Conservation (phyloP, 176 grass and related monocot species). For the Musa troglodytarum region DNA sequence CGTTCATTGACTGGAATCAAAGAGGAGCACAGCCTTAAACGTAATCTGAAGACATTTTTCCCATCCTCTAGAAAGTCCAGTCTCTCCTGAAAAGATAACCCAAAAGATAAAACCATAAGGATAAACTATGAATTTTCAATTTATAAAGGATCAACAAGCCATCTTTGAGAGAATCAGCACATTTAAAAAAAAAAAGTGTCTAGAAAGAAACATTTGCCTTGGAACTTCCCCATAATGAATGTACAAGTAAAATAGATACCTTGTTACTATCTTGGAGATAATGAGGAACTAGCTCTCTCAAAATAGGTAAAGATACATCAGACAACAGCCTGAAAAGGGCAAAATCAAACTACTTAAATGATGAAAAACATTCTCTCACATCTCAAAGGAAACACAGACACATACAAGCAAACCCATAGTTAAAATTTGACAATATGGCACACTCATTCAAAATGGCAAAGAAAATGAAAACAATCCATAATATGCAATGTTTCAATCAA, state of each 20-base stretch:
- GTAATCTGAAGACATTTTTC: conserved; percentile 81
- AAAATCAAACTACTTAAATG: background rate
- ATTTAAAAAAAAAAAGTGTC: no score
- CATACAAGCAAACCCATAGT: no score
- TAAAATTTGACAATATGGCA: no score
- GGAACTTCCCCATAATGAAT: background rate
- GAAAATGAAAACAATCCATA: no score
- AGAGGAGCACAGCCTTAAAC: conserved; percentile 82
- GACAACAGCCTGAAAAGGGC: conserved; percentile 57
- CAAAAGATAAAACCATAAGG: conserved; percentile 3
- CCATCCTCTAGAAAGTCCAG: conserved; percentile 93
- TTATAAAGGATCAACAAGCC: no score
- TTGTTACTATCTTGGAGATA: conserved; percentile 95
- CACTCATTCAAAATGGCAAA: no score
- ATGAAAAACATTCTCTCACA: background rate
- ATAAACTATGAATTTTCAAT: background rate
- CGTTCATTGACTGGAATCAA: conserved; percentile 92
- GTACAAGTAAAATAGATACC: conserved; percentile 30
- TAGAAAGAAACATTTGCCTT: background rate
- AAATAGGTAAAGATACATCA: conserved; percentile 91
- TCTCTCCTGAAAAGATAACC: conserved; percentile 54
- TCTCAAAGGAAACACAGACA: background rate
- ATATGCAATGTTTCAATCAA: no score
- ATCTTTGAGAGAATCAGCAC: no score
- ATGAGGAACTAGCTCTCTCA: conserved; percentile 79